A percentile compares a stretch with the other conserved stretches of the same genome.
phyloP scores from a whole-genome alignment of 495 filamentous ascomycete genomes.

The Acidomyces sp. region DNA sequence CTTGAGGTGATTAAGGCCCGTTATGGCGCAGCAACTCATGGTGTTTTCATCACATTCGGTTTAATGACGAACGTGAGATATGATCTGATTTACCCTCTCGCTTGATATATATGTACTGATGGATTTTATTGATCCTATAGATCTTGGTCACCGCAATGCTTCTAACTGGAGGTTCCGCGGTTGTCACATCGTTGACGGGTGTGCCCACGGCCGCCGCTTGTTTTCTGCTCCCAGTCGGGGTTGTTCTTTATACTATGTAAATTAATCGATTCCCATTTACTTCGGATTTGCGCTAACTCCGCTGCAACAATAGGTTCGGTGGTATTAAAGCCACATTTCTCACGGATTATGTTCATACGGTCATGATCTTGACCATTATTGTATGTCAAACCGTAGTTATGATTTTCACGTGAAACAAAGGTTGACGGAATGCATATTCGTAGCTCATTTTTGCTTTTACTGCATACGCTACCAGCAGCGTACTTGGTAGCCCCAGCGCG shows the following conservation, averaged over 20 bases:
- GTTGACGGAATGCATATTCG: too few relatives aligned
- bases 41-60: conserved; percentile 28
- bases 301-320: too few relatives aligned
- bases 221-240: conserved; percentile 77
- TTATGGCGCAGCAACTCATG: conserved; percentile 39
- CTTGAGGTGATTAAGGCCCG: conserved; percentile 42
- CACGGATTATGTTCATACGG: conserved; percentile 76
- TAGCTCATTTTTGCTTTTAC: conserved; percentile 85
- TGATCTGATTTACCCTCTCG: too few relatives aligned
- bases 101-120: too few relatives aligned
- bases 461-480: conserved; percentile 60
- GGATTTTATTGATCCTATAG: too few relatives aligned
- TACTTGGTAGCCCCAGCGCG: conserved; percentile 65
- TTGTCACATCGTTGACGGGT: conserved; percentile 71
- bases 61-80: conserved; percentile 41
- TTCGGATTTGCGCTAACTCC: too few relatives aligned
- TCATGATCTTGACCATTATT: conserved; percentile 79
- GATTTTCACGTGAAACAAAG: too few relatives aligned
- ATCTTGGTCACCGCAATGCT: conserved; percentile 78
- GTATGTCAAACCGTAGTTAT: too few relatives aligned
- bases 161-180: conserved; percentile 83
- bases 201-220: conserved; percentile 80
- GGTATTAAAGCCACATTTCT: conserved; percentile 66
- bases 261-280: too few relatives aligned
- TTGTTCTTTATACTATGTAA: conserved; percentile 51